Evolutionary conservation across 2,329 filamentous ascomycete species (phyloP).

Genomic region (Polytolypa hystricis): DNA sequence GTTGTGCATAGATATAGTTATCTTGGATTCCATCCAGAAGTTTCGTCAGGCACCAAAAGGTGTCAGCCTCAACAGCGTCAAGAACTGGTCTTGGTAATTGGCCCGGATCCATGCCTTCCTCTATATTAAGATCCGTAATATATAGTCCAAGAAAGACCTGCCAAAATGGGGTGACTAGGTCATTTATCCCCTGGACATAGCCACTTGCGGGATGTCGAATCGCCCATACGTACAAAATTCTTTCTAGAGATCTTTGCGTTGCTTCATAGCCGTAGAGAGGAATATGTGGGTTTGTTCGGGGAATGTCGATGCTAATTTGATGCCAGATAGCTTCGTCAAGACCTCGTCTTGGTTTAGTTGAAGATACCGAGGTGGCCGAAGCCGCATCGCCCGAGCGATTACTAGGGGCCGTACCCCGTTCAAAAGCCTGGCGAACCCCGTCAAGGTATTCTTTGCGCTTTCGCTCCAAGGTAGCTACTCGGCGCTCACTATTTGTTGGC

Average conservation of each 20-base stretch:
- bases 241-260: slow-evolving; percentile 84
- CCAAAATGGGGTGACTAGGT: slow-evolving; percentile 95
- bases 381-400: slow-evolving; percentile 27
- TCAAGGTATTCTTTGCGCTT: slow-evolving; percentile 96
- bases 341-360: slow-evolving; percentile 47
- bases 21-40: slow-evolving; percentile 97
- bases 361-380: slow-evolving; percentile 28
- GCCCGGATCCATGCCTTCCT: slow-evolving; percentile 91
- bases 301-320: slow-evolving; percentile 97
- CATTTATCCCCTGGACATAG: slow-evolving; percentile 98
- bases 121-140: slow-evolving; percentile 86
- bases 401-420: slow-evolving; percentile 37
- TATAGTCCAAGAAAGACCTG: slow-evolving; percentile 93
- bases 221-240: slow-evolving; percentile 94
- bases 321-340: slow-evolving; percentile 98
- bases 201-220: slow-evolving; percentile 94
- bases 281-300: slow-evolving; percentile 89
- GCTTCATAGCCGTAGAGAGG: slow-evolving; percentile 93
- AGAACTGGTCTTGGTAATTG: slow-evolving; percentile 82
- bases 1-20: slow-evolving; percentile 96
- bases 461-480: slow-evolving; percentile 78
- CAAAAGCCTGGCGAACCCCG: slow-evolving; percentile 62
- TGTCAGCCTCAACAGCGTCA: slow-evolving; percentile 93
- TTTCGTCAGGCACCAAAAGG: slow-evolving; percentile 97
- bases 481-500: slow-evolving; percentile 88